Base-by-base conservation (phyloP, 148 eudicot species). In the Fagopyrum homotropicum region DNA sequence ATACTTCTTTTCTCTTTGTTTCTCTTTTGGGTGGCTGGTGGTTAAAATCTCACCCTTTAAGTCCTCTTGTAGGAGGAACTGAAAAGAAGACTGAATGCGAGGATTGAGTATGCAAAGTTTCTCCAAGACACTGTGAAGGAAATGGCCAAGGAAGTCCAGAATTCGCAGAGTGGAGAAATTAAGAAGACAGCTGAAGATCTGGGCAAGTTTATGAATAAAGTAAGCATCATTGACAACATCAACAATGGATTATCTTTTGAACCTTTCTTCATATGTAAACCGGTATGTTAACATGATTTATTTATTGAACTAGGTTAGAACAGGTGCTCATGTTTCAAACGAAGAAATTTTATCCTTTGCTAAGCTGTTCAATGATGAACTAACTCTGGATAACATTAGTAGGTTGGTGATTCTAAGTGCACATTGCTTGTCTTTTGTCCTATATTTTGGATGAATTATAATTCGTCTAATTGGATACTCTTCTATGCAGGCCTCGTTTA, bases 71-170 rank as follows among this genome's bases (percentile, higher is more conserved):
- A 91, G 97, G 97, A 91, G 83, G 87, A 86, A 10, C 73, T 89
- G 82, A 89, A 89, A 80, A 77, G 90, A 83, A 86, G 78, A 86
- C 80, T 92, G 56, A 86, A 72, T 75, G 97, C 97, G 14, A 89
- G 91, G 70, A 89, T 92, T 75, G 94, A 92, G 71, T 92, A 92
- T 85, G 97, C 97, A 45, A 89, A 88, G 83, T 92, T 92, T 85
- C 86, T 92, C 60, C 97, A 89, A 82, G 94, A 89, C 9, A 92
- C 97, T 0, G 92, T 85, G 79, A 86, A 89, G 83, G 97, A 92
- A 83, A 92, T 92, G 97, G 97, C 94, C 7, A 92, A 88, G 83
- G 97, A 92, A 84, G 87, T 89, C 46, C 89, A 92, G 83, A 86
- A 83, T 83, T 86, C 97, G 72, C 80, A 90, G 47, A 92, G 90